Base-by-base conservation (phyloP, 768 basidiomycete species). In the Mycena amicta region DNA sequence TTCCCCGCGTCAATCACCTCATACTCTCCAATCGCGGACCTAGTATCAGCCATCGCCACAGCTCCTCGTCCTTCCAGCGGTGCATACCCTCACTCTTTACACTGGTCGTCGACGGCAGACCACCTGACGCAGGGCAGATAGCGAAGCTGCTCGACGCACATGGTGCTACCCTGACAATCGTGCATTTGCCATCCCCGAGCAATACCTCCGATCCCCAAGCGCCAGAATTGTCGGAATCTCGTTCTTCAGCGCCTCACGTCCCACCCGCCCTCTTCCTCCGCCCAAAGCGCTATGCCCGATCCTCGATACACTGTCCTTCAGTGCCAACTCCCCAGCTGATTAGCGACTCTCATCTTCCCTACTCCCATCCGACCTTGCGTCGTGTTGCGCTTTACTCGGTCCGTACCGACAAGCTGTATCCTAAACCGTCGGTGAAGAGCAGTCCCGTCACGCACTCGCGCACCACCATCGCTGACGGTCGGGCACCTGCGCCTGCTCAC, bases 301-400 rank as follows among this genome's bases (percentile, higher is more conserved):
- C 60, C 75, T 84, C 25, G 70, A 73, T 43, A 74, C 77, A 23
- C 59, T 84, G 52, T 72, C 76, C 5, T 83, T 79, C 58, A 74
- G 76, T 46, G 69, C 72, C 30, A 71, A 68, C 20, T 73, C 78
- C 8, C 33, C 33, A n/a, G 33, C 33, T 37, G 11, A 37, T 37
- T 8, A 13, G 71, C 77, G 8, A 57, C 64, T 13, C 59, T 74
- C 16, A 59, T 64, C n/a, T 54, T 68, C 39, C 62, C n/a, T 23
- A 43, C 30, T 27, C 64, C 22, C 75, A 76, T 55, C 68, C 69
- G 25, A 63, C 72, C 23, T 71, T 85, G 41, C 79, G 80, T 28
- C 77, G 78, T 50, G 77, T 83, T 53, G 82, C 79, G 15, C 66
- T 84, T 50, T 75, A 77, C 23, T 77, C 77, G 23, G 69, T 82